Percentiles rank a stretch among this genome's conserved stretches.
Evolutionary conservation across 306 rosid genomes (phyloP).

Genomic region (Castanea crenata): DNA sequence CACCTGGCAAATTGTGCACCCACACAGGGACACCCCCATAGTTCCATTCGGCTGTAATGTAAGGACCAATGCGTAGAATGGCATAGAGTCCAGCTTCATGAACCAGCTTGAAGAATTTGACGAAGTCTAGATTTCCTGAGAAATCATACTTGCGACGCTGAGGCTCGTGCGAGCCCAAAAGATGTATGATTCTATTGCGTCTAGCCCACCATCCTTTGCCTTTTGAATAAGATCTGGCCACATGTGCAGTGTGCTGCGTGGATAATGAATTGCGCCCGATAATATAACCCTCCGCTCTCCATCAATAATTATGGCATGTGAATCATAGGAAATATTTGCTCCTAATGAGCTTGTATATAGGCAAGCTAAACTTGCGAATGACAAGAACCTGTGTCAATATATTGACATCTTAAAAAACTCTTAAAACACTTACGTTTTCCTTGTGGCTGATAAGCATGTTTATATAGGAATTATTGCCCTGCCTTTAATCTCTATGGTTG

Average conservation of each 20-base stretch:
- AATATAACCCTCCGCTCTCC: slow-evolving; percentile 21
- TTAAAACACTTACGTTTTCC: no score
- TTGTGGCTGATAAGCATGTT: no score
- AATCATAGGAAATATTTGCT: slow-evolving; percentile 3
- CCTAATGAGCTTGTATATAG: neutral
- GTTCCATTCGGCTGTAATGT: slow-evolving; percentile 33
- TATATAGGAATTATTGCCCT: no score
- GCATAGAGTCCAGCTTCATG: slow-evolving; percentile 23
- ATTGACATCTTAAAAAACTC: no score
- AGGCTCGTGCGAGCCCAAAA: slow-evolving; percentile 36
- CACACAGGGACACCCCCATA: slow-evolving; percentile 40
- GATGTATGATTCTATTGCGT: slow-evolving; percentile 34
- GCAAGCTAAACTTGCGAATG: neutral
- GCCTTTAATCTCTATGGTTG: no score
- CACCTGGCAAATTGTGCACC: slow-evolving; percentile 24
- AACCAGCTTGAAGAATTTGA: slow-evolving; percentile 19
- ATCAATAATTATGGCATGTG: slow-evolving; percentile 25
- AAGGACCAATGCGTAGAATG: slow-evolving; percentile 29
- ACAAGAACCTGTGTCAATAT: no score
- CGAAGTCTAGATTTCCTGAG: slow-evolving; percentile 25
- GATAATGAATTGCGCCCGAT: slow-evolving; percentile 33
- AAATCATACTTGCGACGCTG: slow-evolving; percentile 25
- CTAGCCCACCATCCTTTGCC: slow-evolving; percentile 29
- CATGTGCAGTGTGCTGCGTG: slow-evolving; percentile 28
- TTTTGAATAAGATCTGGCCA: slow-evolving; percentile 30